Percentiles rank a stretch among this genome's conserved stretches.
These are phyloP conservation scores for Grigorovia humatica DNA, from an alignment of 805 yeast genomes.

Conservation along the genomic window DNA sequence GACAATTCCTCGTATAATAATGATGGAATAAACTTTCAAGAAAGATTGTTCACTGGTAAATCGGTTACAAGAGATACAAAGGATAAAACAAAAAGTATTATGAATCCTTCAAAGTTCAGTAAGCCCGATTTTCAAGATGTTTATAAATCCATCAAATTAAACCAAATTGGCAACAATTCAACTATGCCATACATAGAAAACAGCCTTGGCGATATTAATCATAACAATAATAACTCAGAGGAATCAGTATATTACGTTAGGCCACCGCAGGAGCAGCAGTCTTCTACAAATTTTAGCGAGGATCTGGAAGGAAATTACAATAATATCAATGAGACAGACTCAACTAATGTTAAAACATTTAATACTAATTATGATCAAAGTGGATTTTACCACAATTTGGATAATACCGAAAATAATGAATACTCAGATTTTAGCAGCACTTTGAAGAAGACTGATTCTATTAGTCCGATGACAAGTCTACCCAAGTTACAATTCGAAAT, in stretches of 20 bases:
- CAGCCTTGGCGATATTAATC: neutral
- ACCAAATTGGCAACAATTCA: neutral
- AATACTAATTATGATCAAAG: neutral
- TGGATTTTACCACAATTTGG: neutral
- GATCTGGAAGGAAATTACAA: neutral
- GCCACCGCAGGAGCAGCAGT: neutral
- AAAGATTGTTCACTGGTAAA: conserved; percentile 24
- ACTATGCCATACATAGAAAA: too few relatives aligned
- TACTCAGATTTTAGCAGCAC: neutral
- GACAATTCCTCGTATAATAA: neutral
- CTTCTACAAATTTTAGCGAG: neutral
- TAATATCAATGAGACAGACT: neutral
- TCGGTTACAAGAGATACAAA: conserved; percentile 5
- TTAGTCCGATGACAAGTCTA: neutral
- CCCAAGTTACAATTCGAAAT: conserved; percentile 5
- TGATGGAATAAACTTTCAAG: conserved; percentile 12
- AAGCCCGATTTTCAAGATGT: conserved; percentile 41
- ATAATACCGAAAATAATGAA: neutral
- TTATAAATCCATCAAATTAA: conserved; percentile 48
- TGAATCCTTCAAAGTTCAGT: neutral
- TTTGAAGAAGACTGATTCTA: neutral
- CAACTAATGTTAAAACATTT: neutral
- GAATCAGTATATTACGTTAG: neutral
- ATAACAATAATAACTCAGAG: neutral
- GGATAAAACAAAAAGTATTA: neutral